Conservation (phyloP, 1,284 basidiomycete genomes). For the Ganoderma meredithae region DNA sequence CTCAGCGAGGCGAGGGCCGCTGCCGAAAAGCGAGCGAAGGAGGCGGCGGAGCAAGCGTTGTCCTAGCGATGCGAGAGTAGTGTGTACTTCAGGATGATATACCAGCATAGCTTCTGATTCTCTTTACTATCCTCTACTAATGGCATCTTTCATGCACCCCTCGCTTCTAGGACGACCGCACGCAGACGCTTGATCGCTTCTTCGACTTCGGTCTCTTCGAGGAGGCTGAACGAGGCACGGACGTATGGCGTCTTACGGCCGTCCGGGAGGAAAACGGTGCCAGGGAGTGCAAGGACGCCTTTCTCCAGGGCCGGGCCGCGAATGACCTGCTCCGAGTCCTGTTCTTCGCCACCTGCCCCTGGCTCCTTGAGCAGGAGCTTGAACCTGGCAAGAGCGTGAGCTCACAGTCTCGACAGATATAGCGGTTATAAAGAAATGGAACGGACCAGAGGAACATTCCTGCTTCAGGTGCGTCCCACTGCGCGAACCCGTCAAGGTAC, state of each 20-base stretch:
- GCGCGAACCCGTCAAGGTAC: conserved; percentile 79
- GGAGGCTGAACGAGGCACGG: conserved; percentile 81
- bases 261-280: conserved; percentile 79
- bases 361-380: conserved; percentile 57
- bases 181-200: conserved; percentile 78
- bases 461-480: conserved; percentile 88
- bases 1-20: conserved; percentile 61
- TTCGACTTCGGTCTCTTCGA: conserved; percentile 75
- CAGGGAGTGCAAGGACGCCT: conserved; percentile 92
- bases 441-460: conserved; percentile 92
- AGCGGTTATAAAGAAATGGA: not conserved
- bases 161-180: conserved; percentile 60
- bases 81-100: not conserved
- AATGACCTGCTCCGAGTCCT: conserved; percentile 82
- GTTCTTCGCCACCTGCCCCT: conserved; percentile 50
- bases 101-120: conserved; percentile 8
- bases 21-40: conserved; percentile 37
- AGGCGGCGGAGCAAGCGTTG: conserved; percentile 12
- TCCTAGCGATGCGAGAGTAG: conserved; percentile 3
- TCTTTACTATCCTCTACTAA: not conserved
- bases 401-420: no score
- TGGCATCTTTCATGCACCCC: conserved; percentile 18
- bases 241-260: conserved; percentile 77
- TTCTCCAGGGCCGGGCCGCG: conserved; percentile 79
- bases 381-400: conserved; percentile 58